Percentiles rank a stretch among this genome's conserved stretches.
Conservation (phyloP, 768 basidiomycete species). For the Auricularia sp. region DNA sequence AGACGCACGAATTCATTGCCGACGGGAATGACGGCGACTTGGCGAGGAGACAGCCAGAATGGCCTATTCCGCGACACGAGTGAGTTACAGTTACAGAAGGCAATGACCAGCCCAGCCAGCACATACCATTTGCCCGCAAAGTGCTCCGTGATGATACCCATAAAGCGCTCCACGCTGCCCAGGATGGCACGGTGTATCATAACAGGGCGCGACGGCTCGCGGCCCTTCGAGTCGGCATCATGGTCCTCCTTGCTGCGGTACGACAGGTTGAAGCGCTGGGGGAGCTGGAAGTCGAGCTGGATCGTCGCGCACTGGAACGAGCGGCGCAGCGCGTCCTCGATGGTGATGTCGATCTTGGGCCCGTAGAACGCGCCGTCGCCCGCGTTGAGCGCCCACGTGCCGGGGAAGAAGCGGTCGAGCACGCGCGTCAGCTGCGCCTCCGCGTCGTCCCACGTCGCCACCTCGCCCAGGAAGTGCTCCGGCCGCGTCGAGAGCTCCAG, state of each 20-base stretch:
- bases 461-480: conserved; percentile 80
- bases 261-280: conserved; percentile 89
- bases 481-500: conserved; percentile 94
- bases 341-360: conserved; percentile 97
- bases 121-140: conserved; percentile 86
- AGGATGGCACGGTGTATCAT: conserved; percentile 98
- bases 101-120: too few species aligned
- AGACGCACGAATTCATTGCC: conserved; percentile 68
- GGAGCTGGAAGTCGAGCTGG: conserved; percentile 97
- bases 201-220: conserved; percentile 67
- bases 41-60: conserved; percentile 97
- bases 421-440: conserved; percentile 82
- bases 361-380: conserved; percentile 99
- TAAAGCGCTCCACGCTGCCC: conserved; percentile 89
- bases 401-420: conserved; percentile 77
- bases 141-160: conserved; percentile 94
- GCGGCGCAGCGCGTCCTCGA: conserved; percentile 82
- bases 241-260: conserved; percentile 75
- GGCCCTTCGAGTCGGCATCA: conserved; percentile 33
- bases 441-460: conserved; percentile 86
- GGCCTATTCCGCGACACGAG: conserved; percentile 34
- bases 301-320: conserved; percentile 99
- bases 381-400: conserved; percentile 86
- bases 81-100: too few species aligned
- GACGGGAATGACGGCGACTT: conserved; percentile 90